Conservation (phyloP, 495 filamentous ascomycete species). For the Cercophora sp. region DNA sequence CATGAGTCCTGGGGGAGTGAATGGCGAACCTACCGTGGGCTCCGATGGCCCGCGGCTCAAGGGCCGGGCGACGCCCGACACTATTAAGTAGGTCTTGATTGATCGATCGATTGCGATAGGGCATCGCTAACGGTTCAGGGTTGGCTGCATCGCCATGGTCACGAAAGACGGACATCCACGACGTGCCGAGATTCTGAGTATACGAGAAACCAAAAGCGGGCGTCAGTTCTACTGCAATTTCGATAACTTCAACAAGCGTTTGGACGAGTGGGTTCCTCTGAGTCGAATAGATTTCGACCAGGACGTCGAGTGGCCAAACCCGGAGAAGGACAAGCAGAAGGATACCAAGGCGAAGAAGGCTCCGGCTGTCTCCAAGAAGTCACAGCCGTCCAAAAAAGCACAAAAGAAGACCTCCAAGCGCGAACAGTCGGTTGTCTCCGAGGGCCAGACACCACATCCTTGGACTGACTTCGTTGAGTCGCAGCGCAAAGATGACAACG, state of each 20-base stretch:
- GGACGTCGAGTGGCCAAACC: constrained; percentile 55
- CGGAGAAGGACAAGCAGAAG: constrained; percentile 54
- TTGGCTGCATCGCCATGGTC: constrained; percentile 50
- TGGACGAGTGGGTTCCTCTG: constrained; percentile 91
- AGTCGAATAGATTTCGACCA: constrained; percentile 72
- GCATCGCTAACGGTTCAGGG: constrained; percentile 22
- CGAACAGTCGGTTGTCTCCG: constrained; percentile 44
- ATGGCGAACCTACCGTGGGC: constrained; percentile 43
- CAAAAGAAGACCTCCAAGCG: constrained; percentile 54
- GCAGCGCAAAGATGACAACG: constrained; percentile 32
- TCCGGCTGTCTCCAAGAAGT: constrained; percentile 39
- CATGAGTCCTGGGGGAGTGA: constrained; percentile 38
- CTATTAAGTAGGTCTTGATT: constrained; percentile 68
- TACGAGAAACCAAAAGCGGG: constrained; percentile 76
- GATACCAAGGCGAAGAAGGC: constrained; percentile 48
- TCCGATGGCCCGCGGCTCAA: constrained; percentile 57
- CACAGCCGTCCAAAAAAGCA: constrained; percentile 43
- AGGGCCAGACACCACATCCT: constrained; percentile 44
- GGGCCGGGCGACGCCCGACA: constrained; percentile 73
- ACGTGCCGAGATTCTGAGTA: constrained; percentile 89
- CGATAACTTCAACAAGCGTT: constrained; percentile 98
- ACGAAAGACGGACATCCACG: constrained; percentile 72
- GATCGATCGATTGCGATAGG: too few species aligned
- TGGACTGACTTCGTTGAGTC: constrained; percentile 38
- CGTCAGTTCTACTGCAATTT: constrained; percentile 95